Base-by-base conservation (phyloP, 2,329 filamentous ascomycete genomes). In the Ceratocystis alfenasii region DNA sequence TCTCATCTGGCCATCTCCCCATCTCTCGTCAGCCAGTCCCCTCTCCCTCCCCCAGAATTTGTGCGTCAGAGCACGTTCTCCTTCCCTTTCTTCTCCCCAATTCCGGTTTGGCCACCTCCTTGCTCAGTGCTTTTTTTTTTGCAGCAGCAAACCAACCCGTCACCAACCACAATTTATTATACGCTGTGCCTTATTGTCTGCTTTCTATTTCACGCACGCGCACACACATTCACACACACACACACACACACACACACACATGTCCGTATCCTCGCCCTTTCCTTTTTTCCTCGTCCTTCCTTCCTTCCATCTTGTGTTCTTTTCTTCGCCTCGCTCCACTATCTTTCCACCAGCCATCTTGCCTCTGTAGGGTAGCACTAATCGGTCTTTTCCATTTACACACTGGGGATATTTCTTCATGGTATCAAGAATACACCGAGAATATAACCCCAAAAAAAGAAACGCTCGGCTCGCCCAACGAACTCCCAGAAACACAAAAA, bases 401-500 rank as follows among this genome's bases (percentile, higher is more conserved):
- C 53, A 17, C 53, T 50, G 22, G 28, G 25, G 28, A 57, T 12
- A 36, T 57, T 57, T 57, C 53, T 57, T 57, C 25, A 57, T 2
- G 53, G 25, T 57, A 57, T 57, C 28, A 57, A 33, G 25, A 57
- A 57, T 57, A 57, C 53, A 57, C 53, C 53, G 28, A 57, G 36
- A 41, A 15, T 5, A 41, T 12, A 15, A 41, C 36, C 36, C 36
- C 36, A 22, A 25, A n/a, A 33, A 30, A 2, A 33, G 17, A 57
- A 3, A 57, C 53, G 53, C 53, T 57, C 28, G 53, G 53, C 53
- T 57, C 53, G 53, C 53, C 53, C 53, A 33, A 33, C 53, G 53
- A 57, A 57, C 53, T 33, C 53, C 8, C 3, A 22, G 22, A 25
- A 57, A 17, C 22, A 28, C 22, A 57, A 57, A 30, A 17, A 57